Evolutionary conservation across 169 alveolate species (phyloP), one percentile per base, ranked within the genome.

Genomic region (Plasmodium knowlesi): DNA sequence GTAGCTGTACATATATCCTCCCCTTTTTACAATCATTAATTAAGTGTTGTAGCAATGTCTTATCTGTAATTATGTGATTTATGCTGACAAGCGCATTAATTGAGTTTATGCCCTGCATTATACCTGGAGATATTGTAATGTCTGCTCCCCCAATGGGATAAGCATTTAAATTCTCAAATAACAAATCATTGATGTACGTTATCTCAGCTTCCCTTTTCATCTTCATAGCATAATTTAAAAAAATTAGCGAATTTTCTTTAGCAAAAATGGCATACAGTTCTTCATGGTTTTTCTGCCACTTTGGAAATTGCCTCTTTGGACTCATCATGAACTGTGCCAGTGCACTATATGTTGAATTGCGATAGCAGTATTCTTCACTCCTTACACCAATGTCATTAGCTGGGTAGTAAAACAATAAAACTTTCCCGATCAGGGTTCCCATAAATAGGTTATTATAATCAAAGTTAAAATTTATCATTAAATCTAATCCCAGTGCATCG

Each of bases 91-190:
- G 34, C 19, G 82, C 89, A 71, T 88, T 70, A 79, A 88, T 88
- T 0, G 89, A 88, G 34, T 80, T 88, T 2, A 79, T 78, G 32
- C 94, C 94, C 71, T 88, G 82, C 94, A 88, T 88, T 28, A 88
- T 72, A 28, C 94, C 94, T 39, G 94, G 94, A 8, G 94, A 88
- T 57, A 88, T 54, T 34, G 94, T 78, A 41, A 88, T 79, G 34
- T 88, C 94, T 14, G 86, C 71, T 9, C 94, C 94, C 46, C 90
- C 94, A 57, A 88, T 88, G 8, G 94, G 94, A 41, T 79, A 88
- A 5, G 78, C 71, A 39, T 16, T 25, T 16, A 88, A 34, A 79
- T 88, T 54, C n/a, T 78, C 73, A 88, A 46, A 78, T 34, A 88
- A 41, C 28, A 67, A n/a, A 79, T 88, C 82, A 67, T 88, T 88